Evolutionary conservation across 495 filamentous ascomycete species (phyloP).

Genomic region (Hypoxylon intermedium): DNA sequence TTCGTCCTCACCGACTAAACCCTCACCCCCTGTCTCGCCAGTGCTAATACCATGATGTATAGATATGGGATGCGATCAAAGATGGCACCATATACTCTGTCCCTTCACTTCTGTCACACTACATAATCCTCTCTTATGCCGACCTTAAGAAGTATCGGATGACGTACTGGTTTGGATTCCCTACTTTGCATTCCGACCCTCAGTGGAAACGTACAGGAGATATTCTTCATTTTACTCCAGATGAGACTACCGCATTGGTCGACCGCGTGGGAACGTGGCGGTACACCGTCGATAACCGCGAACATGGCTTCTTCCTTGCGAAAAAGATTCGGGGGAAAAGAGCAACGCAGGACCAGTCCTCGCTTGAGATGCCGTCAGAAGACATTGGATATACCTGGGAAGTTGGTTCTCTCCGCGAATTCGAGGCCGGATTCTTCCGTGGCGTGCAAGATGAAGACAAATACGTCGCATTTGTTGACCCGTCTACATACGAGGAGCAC

Average conservation of each 20-base stretch:
- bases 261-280: constrained; percentile 87
- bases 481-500: constrained; percentile 83
- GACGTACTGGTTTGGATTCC: constrained; percentile 93
- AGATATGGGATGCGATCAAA: constrained; percentile 97
- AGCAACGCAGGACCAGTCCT: constrained; percentile 6
- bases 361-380: constrained; percentile 43
- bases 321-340: constrained; percentile 63
- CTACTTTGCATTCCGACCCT: constrained; percentile 86
- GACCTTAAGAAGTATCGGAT: constrained; percentile 97
- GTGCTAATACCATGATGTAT: constrained; percentile 19
- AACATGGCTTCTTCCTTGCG: constrained; percentile 93
- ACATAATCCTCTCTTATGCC: constrained; percentile 89
- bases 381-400: constrained; percentile 72
- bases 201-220: constrained; percentile 67
- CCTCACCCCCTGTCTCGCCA: neutral
- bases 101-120: constrained; percentile 87
- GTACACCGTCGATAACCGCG: constrained; percentile 75
- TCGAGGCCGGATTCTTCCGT: constrained; percentile 88
- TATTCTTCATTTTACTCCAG: constrained; percentile 61
- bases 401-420: constrained; percentile 74
- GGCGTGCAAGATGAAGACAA: constrained; percentile 69
- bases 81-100: constrained; percentile 95
- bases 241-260: constrained; percentile 76
- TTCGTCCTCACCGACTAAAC: constrained; percentile 47
- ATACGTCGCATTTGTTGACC: constrained; percentile 87